A percentile compares a stretch with the other conserved stretches of the same genome.
Evolutionary conservation across 2,329 filamentous ascomycete genomes (phyloP).

Genomic region (Aspergillus sergii): DNA sequence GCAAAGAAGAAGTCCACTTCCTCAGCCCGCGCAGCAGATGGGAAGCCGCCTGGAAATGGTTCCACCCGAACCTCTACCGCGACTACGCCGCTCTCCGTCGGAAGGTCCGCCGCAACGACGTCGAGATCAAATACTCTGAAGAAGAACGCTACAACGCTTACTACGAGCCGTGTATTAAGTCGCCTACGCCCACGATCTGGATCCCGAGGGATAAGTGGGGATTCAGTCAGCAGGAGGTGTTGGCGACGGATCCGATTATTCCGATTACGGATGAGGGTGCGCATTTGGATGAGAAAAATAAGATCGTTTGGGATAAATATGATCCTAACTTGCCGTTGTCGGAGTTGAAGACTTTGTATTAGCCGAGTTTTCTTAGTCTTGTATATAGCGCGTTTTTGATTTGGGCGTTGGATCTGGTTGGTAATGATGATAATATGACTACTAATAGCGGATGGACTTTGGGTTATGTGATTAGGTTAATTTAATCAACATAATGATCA

Average conservation of each 20-base stretch:
- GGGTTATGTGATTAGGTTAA: not conserved
- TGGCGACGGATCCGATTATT: slow-evolving; percentile 70
- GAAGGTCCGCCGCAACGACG: slow-evolving; percentile 63
- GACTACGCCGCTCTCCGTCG: slow-evolving; percentile 73
- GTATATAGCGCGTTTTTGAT: not conserved
- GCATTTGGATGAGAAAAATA: slow-evolving; percentile 69
- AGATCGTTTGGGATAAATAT: slow-evolving; percentile 63
- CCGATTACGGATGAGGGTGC: slow-evolving; percentile 79
- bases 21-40: slow-evolving; percentile 10
- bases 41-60: slow-evolving; percentile 38
- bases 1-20: slow-evolving; percentile 34
- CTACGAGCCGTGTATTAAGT: slow-evolving; percentile 69
- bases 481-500: not conserved
- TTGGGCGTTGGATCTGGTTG: not conserved
- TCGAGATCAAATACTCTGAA: slow-evolving; percentile 62
- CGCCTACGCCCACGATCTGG: slow-evolving; percentile 70
- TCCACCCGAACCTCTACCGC: slow-evolving; percentile 75
- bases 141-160: slow-evolving; percentile 69
- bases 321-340: slow-evolving; percentile 60
- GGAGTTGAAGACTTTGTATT: slow-evolving; percentile 56
- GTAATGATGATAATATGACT: not conserved
- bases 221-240: slow-evolving; percentile 73
- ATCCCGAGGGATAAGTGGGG: slow-evolving; percentile 76
- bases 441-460: not conserved
- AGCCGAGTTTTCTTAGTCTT: slow-evolving; percentile 1